These are phyloP conservation scores for Pythium rhizo-oryzae DNA, from an alignment of 352 stramenopile species.

Conservation along the genomic window DNA sequence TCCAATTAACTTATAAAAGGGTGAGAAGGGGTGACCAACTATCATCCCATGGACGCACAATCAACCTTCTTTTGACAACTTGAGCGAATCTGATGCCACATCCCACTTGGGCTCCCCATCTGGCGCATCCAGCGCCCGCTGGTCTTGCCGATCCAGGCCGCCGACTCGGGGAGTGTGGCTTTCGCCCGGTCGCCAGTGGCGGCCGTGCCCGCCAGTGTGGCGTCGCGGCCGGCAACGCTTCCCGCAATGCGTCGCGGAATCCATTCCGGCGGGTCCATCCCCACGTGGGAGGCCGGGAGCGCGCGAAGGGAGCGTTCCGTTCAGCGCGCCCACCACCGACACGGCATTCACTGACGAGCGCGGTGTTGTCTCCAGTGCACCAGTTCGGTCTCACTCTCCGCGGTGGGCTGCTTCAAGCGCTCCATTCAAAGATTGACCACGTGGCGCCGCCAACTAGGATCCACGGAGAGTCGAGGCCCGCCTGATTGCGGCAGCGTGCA, in stretches of 20 bases:
- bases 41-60: too few species aligned
- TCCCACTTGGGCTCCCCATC: background rate
- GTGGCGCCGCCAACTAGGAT: background rate
- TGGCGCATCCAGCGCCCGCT: background rate
- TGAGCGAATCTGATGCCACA: background rate
- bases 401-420: background rate
- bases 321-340: background rate
- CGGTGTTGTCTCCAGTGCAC: too few species aligned
- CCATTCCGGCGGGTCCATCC: background rate
- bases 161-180: background rate
- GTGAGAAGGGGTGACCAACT: too few species aligned
- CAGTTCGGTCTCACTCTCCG: background rate
- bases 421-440: conserved; percentile 6
- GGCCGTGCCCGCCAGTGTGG: too few species aligned
- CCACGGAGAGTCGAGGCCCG: conserved; percentile 1
- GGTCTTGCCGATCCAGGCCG: background rate
- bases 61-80: background rate
- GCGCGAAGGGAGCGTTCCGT: background rate
- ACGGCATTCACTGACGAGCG: background rate
- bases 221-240: background rate
- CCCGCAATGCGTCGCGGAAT: background rate
- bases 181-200: background rate
- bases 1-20: too few species aligned
- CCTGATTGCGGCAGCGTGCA: background rate
- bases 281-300: too few species aligned